Base-by-base conservation (phyloP, 192 early-diverging fungal genomes). In the Mortierella hygrophila region DNA sequence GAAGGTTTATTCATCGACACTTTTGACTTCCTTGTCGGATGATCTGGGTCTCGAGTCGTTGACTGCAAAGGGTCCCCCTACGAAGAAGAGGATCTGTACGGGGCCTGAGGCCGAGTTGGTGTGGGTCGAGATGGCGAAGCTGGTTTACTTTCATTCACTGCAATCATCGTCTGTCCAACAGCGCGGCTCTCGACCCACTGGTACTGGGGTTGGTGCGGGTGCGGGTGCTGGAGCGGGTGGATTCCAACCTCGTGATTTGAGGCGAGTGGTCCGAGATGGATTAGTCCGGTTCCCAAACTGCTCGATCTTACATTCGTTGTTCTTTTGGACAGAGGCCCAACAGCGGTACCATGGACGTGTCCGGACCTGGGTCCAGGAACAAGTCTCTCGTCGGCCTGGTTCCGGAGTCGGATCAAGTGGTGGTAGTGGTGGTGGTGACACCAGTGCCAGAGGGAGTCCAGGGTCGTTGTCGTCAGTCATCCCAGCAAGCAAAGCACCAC, bases 261-360 rank as follows among this genome's bases (percentile, higher is more conserved):
- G 79, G 23, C 47, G 72, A 10, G 75, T 86, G 21, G 79, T 86
- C 63, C 75, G 70, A 26, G 72, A 75, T 8, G 84, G 84, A 6
- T 68, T 86, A 41, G 52, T 81, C 32, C 42, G 84, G n/a, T 86
- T 86, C 60, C 84, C 84, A 0, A 86, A 81, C 52, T 81, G 79
- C 32, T 57, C 70, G 29, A 78, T 86, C 44, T 29, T 86, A 18
- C 84, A 81, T 41, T 86, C 84, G 3, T n/a, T 86, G 6, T 86
- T 80, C 41, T 86, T 86, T 41, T 86, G 84, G 79, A 74, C 84
- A 6, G 84, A 86, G 16, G 75, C 84, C 7, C 72, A 81, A 41
- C 84, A 86, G 54, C 74, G 84, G 20, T 29, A 78, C 3, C 76
- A 86, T 72, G 84, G 84, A 0, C 84, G 79, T 20, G 84, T 86